These are phyloP conservation scores for Coemansia sp. DNA, from an alignment of 192 early-diverging fungal genomes.

Conservation along the genomic window DNA sequence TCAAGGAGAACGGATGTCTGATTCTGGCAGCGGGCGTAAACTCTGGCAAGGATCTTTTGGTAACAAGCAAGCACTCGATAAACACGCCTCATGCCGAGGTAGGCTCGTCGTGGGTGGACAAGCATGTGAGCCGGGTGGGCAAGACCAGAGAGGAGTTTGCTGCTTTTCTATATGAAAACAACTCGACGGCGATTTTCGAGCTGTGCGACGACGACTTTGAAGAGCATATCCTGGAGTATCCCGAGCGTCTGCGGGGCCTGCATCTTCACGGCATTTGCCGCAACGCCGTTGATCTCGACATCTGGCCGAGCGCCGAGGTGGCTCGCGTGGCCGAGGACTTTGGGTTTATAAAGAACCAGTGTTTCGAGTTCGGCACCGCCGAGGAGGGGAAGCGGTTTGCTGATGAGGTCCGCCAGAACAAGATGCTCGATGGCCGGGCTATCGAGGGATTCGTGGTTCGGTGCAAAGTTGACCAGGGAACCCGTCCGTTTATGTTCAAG, in stretches of 20 bases:
- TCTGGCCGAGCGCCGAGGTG: constrained; percentile 65
- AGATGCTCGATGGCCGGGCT: constrained; percentile 65
- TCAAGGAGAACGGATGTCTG: constrained; percentile 98
- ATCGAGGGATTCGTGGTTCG: constrained; percentile 94
- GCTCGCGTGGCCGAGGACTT: constrained; percentile 64
- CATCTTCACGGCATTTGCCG: constrained; percentile 90
- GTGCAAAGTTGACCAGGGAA: constrained; percentile 46
- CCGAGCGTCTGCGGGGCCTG: constrained; percentile 70
- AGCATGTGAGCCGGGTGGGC: constrained; percentile 59
- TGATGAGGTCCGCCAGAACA: constrained; percentile 60
- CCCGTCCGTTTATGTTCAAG: constrained; percentile 71
- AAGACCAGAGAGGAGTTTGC: constrained; percentile 67
- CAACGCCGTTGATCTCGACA: constrained; percentile 70
- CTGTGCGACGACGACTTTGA: constrained; percentile 95
- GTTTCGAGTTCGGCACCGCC: constrained; percentile 54
- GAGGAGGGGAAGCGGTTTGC: constrained; percentile 67
- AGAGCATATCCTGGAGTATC: constrained; percentile 89
- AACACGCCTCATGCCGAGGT: constrained; percentile 56
- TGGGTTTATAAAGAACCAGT: constrained; percentile 65
- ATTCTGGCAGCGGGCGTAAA: constrained; percentile 75
- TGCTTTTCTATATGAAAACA: constrained; percentile 64
- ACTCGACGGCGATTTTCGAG: constrained; percentile 77
- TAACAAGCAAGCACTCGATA: constrained; percentile 84
- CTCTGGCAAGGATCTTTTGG: constrained; percentile 60
- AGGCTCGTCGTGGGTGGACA: constrained; percentile 70